A percentile compares a stretch with the other conserved stretches of the same genome.
Conservation (phyloP, 768 basidiomycete species). For the Boletus rubropictus region DNA sequence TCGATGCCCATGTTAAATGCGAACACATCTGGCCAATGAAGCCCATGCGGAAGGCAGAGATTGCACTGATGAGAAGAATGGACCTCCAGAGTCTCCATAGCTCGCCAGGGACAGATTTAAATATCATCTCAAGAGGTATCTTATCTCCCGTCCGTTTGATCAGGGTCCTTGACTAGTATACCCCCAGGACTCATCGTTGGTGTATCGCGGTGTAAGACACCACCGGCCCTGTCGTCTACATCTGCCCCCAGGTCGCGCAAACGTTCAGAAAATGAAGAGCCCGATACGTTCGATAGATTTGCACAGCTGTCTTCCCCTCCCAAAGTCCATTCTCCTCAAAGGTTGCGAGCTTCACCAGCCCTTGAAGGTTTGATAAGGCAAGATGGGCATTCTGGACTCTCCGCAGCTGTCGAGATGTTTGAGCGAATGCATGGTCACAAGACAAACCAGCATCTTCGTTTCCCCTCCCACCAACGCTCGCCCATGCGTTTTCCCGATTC, state of each 20-base stretch:
- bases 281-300: slow-evolving; percentile 16
- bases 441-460: neutral
- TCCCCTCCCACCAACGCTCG: slow-evolving; percentile 2
- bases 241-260: neutral
- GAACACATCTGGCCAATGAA: slow-evolving; percentile 43
- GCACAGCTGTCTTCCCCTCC: slow-evolving; percentile 21
- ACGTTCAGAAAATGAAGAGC: neutral
- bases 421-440: slow-evolving; percentile 12
- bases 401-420: slow-evolving; percentile 17
- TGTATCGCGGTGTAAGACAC: neutral
- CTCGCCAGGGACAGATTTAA: slow-evolving; percentile 10
- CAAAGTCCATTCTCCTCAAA: slow-evolving; percentile 7
- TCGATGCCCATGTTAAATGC: slow-evolving; percentile 41
- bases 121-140: slow-evolving; percentile 17
- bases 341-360: slow-evolving; percentile 18
- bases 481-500: slow-evolving; percentile 15
- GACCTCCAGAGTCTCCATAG: slow-evolving; percentile 34
- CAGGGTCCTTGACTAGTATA: slow-evolving; percentile 1
- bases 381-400: slow-evolving; percentile 1
- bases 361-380: slow-evolving; percentile 15
- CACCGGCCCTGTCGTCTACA: neutral
- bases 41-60: slow-evolving; percentile 42
- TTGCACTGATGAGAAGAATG: slow-evolving; percentile 34
- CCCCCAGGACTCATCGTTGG: slow-evolving; percentile 4
- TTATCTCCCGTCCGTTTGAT: neutral